These are phyloP conservation scores for Phlyctochytrium planicorne DNA, from an alignment of 192 early-diverging fungal genomes.

Conservation along the genomic window DNA sequence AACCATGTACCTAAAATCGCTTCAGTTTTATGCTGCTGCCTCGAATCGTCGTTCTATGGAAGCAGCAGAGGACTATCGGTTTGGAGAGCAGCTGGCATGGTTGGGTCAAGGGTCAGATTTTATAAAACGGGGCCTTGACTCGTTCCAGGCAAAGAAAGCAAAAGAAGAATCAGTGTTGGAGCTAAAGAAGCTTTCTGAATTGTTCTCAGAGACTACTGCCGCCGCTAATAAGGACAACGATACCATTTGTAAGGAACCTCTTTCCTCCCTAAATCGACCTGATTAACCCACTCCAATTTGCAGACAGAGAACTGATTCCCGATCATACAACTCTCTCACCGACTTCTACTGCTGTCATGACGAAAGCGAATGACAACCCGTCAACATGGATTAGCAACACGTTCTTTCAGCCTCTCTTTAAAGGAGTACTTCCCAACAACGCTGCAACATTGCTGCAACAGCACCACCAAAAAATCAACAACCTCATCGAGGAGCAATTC, in stretches of 20 bases:
- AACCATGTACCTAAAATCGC: slow-evolving; percentile 71
- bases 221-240: slow-evolving; percentile 88
- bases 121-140: slow-evolving; percentile 32
- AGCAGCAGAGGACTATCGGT: slow-evolving; percentile 42
- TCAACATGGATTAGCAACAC: too few relatives aligned
- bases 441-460: too few relatives aligned
- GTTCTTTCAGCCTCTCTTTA: too few relatives aligned
- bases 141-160: slow-evolving; percentile 30
- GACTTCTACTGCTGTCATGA: too few relatives aligned
- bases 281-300: too few relatives aligned
- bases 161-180: slow-evolving; percentile 25
- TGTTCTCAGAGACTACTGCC: slow-evolving; percentile 24
- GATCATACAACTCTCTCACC: too few relatives aligned
- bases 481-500: too few relatives aligned
- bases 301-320: too few relatives aligned
- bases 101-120: slow-evolving; percentile 49
- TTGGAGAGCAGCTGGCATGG: slow-evolving; percentile 84
- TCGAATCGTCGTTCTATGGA: slow-evolving; percentile 77
- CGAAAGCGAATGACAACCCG: too few relatives aligned
- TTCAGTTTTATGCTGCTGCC: slow-evolving; percentile 75
- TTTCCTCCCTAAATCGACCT: too few relatives aligned
- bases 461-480: too few relatives aligned
- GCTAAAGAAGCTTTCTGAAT: slow-evolving; percentile 21
- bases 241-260: slow-evolving; percentile 76
- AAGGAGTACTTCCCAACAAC: too few relatives aligned